These are phyloP conservation scores for Ilyonectria destructans DNA, from an alignment of 2,329 filamentous ascomycete genomes.

Conservation along the genomic window DNA sequence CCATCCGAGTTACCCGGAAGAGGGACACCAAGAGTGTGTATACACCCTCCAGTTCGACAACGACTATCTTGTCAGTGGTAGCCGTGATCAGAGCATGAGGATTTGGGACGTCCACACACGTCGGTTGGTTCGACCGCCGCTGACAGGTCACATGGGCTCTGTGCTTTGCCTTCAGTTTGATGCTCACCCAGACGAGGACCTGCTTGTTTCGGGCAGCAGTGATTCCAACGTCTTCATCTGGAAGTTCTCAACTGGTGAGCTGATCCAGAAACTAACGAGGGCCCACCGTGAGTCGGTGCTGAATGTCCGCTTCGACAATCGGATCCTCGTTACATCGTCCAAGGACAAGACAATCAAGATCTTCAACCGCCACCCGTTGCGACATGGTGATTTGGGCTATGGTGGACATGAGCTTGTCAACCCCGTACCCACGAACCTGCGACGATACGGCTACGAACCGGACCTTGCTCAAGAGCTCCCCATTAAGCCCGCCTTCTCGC, in stretches of 20 bases:
- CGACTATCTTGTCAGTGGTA: conserved; percentile 92
- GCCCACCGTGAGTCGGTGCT: conserved; percentile 94
- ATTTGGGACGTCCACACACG: conserved; percentile 92
- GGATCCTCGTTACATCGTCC: conserved; percentile 94
- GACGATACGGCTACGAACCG: conserved; percentile 70
- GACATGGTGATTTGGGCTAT: conserved; percentile 73
- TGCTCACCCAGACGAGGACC: conserved; percentile 86
- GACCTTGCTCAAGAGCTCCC: conserved; percentile 64
- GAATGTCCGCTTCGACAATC: conserved; percentile 92
- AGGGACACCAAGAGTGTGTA: conserved; percentile 93
- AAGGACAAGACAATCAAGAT: conserved; percentile 98
- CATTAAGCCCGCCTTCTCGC: conserved; percentile 76
- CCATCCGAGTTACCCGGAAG: conserved; percentile 83
- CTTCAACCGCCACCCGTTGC: conserved; percentile 86
- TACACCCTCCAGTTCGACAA: conserved; percentile 94
- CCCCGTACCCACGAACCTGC: conserved; percentile 67
- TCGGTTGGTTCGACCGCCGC: conserved; percentile 81
- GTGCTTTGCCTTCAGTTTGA: conserved; percentile 98
- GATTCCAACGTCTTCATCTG: conserved; percentile 93
- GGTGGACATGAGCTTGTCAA: conserved; percentile 60
- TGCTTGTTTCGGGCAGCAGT: conserved; percentile 96
- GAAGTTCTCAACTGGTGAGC: conserved; percentile 91
- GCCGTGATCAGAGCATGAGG: conserved; percentile 88
- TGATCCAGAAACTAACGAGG: conserved; percentile 81
- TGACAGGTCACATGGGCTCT: conserved; percentile 85